Evolutionary conservation across 305 asterid species (phyloP).

Genomic region (Plantago lanceolata): DNA sequence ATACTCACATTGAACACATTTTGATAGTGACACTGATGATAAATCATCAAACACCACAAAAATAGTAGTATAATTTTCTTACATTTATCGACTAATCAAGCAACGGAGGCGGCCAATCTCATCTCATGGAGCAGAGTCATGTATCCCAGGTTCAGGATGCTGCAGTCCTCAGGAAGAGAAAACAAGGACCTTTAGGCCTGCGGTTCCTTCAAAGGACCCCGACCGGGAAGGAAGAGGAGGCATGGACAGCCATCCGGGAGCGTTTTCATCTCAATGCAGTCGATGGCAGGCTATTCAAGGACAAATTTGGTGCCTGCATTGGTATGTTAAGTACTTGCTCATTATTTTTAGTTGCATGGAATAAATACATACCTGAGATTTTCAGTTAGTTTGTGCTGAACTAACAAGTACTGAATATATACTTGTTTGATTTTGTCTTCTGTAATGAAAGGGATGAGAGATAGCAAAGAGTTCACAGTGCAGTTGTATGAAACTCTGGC

Average conservation of each 20-base stretch:
- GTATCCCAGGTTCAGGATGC: conserved; percentile 17
- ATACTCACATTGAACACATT: too few species aligned
- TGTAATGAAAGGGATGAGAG: conserved; percentile 98
- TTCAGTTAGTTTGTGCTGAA: too few species aligned
- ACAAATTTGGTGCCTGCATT: conserved; percentile 79
- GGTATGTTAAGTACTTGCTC: too few species aligned
- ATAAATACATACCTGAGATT: too few species aligned
- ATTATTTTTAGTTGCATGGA: too few species aligned
- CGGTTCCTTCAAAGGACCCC: conserved; percentile 66
- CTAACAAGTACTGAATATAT: too few species aligned
- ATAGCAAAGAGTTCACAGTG: conserved; percentile 76
- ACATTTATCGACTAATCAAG: background rate
- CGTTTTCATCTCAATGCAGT: conserved; percentile 46
- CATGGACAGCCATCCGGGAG: conserved; percentile 63
- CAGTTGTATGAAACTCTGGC: conserved; percentile 80
- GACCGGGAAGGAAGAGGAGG: conserved; percentile 79
- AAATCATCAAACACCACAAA: background rate
- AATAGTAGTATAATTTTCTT: too few species aligned
- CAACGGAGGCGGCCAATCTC: background rate
- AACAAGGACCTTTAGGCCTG: conserved; percentile 57
- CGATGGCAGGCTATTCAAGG: conserved; percentile 54
- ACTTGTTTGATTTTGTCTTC: too few species aligned
- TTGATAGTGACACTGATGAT: too few species aligned
- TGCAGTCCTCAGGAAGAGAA: conserved; percentile 32
- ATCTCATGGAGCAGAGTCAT: conserved; percentile 6